Base-by-base conservation (phyloP, 2,329 filamentous ascomycete genomes). In the Stromatinia cepivora region DNA sequence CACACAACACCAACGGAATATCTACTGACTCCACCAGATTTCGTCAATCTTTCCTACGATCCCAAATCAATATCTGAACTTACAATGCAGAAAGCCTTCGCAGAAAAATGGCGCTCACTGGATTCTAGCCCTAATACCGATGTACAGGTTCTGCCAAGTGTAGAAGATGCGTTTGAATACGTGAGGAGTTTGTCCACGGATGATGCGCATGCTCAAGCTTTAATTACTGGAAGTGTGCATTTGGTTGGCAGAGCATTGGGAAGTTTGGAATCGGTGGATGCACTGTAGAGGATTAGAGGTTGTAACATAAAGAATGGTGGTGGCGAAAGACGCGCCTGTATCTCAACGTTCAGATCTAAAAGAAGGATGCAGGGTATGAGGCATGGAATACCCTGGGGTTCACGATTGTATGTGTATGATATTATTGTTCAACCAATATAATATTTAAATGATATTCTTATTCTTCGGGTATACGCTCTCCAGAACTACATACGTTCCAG, bases 241-340 rank as follows among this genome's bases (percentile, higher is more conserved):
- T 81, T 90, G 1, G 85, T 90, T 0, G 87, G 88, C 8, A 91
- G 91, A 20, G 84, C 92, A 57, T 81, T 97, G 64, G 90, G 91
- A 77, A 87, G 90, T 1, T 80, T 96, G 69, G 92, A 91, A 0
- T 85, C 71, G 17, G 62, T 57, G 9, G 72, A 75, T 61, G 72
- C 74, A 20, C 61, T 75, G 53, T 75, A 57, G 39, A 34, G 10
- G n/a, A 54, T 36, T 9, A 20, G 11, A 22, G 15, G 3, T 5
- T 17, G 15, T 42, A 22, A 52, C 10, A 22, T 6, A 4, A 28
- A 3, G 15, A 17, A n/a, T 13, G 3, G 53, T 28, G 9, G 15
- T 15, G 22, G 5, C 5, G 22, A 22, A 31, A 8, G 25, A 25
- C 5, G 4, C 25, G 8, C 22, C 4, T 34, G 20, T n/a, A 36